Percentiles rank a stretch among this genome's conserved stretches.
Evolutionary conservation across 2,329 filamentous ascomycete species (phyloP).

Genomic region (Rutstroemia sydowiana): DNA sequence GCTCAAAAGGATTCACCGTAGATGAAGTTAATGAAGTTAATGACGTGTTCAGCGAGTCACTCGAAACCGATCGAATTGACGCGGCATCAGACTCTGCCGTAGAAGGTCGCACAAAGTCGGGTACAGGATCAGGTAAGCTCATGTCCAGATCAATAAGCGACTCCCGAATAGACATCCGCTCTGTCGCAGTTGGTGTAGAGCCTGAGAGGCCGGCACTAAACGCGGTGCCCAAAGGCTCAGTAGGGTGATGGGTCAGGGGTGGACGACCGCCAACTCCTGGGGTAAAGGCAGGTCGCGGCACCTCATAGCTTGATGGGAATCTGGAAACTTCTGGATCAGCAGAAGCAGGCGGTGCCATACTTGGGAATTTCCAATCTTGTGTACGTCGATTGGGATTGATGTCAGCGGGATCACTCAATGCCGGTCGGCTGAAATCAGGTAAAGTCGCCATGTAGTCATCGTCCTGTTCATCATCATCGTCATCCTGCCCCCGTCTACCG

Average conservation of each 20-base stretch:
- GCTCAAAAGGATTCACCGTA: slow-evolving; percentile 51
- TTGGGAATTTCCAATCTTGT: slow-evolving; percentile 52
- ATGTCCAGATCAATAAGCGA: slow-evolving; percentile 48
- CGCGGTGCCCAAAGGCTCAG: slow-evolving; percentile 37
- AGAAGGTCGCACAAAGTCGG: slow-evolving; percentile 22
- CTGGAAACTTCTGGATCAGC: slow-evolving; percentile 46
- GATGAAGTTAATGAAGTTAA: slow-evolving; percentile 47
- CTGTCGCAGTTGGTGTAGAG: slow-evolving; percentile 8
- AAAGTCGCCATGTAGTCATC: slow-evolving; percentile 18
- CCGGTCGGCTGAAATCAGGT: slow-evolving; percentile 41
- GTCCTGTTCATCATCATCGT: too few species aligned
- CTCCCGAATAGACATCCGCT: slow-evolving; percentile 23
- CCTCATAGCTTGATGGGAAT: slow-evolving; percentile 36
- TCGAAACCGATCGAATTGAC: slow-evolving; percentile 50
- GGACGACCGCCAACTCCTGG: slow-evolving; percentile 35
- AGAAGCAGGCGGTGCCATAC: slow-evolving; percentile 44
- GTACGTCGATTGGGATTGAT: slow-evolving; percentile 44
- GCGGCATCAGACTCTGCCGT: slow-evolving; percentile 27
- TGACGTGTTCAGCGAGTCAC: slow-evolving; percentile 46
- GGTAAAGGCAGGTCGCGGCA: slow-evolving; percentile 21
- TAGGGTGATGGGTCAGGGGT: slow-evolving; percentile 42
- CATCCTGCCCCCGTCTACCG: slow-evolving; percentile 16
- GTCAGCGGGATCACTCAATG: slow-evolving; percentile 52
- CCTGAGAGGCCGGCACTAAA: slow-evolving; percentile 19
- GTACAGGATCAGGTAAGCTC: slow-evolving; percentile 40